A percentile compares a stretch with the other conserved stretches of the same genome.
Conservation (phyloP, 225 moss, liverwort and hornwort species). For the Neckera pumila region DNA sequence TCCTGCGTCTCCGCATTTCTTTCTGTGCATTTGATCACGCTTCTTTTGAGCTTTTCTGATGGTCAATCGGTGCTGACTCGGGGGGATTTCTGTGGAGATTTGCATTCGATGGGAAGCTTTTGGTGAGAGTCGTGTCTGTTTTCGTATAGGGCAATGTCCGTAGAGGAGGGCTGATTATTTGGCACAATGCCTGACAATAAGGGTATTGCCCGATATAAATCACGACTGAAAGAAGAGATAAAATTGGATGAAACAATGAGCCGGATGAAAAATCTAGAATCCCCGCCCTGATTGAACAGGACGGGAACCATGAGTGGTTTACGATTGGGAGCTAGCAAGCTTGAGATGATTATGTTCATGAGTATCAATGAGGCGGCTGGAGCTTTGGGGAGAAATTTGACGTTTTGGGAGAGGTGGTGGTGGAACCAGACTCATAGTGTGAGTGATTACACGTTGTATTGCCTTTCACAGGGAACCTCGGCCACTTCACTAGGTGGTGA, state of each 20-base stretch:
- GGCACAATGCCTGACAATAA: too few relatives aligned
- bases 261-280: too few relatives aligned
- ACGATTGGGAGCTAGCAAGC: neutral
- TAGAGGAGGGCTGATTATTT: too few relatives aligned
- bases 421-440: conserved; percentile 53
- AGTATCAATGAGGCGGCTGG: conserved; percentile 42
- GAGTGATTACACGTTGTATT: conserved; percentile 58
- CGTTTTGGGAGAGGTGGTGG: conserved; percentile 48
- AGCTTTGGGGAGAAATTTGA: conserved; percentile 46
- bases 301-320: too few relatives aligned
- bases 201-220: too few relatives aligned
- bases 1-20: neutral
- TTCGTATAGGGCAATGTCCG: too few relatives aligned
- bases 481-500: too few relatives aligned
- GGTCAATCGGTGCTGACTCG: neutral
- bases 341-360: conserved; percentile 27
- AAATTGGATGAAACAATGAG: too few relatives aligned
- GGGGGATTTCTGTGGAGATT: neutral
- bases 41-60: neutral
- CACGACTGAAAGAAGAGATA: too few relatives aligned
- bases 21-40: neutral
- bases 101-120: neutral
- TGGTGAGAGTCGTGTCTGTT: neutral
- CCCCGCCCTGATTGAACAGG: too few relatives aligned
- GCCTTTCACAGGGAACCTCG: too few relatives aligned